Evolutionary conservation across 352 stramenopile genomes (phyloP).

Genomic region (Phytophthora melonis): DNA sequence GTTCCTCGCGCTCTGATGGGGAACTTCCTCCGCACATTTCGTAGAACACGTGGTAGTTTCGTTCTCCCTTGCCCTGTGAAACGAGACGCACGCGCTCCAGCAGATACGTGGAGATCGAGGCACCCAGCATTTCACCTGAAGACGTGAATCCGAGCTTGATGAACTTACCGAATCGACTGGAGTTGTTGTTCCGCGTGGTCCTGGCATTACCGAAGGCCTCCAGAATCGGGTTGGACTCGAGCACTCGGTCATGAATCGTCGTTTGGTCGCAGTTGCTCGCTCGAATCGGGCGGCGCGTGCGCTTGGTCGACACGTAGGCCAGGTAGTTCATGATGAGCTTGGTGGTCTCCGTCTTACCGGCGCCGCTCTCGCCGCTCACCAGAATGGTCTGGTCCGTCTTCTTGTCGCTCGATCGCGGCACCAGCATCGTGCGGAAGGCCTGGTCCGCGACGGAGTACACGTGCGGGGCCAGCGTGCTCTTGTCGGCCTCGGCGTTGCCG

Average conservation of each 20-base stretch:
- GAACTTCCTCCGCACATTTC: conserved; percentile 91
- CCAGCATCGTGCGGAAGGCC: conserved; percentile 88
- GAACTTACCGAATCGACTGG: conserved; percentile 96
- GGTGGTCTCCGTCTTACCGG: conserved; percentile 97
- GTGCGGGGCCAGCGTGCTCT: conserved; percentile 72
- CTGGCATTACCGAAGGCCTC: conserved; percentile 96
- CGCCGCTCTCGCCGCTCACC: conserved; percentile 95
- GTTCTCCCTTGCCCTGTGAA: conserved; percentile 93
- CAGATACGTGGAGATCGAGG: conserved; percentile 93
- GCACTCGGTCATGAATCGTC: conserved; percentile 86
- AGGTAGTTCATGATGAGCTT: conserved; percentile 99
- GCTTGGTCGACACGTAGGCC: conserved; percentile 79
- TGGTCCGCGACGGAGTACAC: conserved; percentile 89
- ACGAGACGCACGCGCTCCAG: conserved; percentile 96
- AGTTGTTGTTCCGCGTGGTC: conserved; percentile 98
- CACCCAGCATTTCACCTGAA: conserved; percentile 82
- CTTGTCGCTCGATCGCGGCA: conserved; percentile 42
- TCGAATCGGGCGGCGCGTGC: conserved; percentile 33
- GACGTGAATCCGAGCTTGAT: conserved; percentile 94
- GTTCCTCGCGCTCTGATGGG: conserved; percentile 53
- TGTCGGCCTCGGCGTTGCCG: conserved; percentile 61
- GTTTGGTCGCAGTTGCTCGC: conserved; percentile 46
- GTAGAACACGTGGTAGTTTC: conserved; percentile 99
- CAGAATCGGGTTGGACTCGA: conserved; percentile 96
- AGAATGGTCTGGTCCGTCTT: conserved; percentile 95